These are phyloP conservation scores for Narthecium ossifragum DNA, from an alignment of 106 monocot genomes.

Conservation along the genomic window DNA sequence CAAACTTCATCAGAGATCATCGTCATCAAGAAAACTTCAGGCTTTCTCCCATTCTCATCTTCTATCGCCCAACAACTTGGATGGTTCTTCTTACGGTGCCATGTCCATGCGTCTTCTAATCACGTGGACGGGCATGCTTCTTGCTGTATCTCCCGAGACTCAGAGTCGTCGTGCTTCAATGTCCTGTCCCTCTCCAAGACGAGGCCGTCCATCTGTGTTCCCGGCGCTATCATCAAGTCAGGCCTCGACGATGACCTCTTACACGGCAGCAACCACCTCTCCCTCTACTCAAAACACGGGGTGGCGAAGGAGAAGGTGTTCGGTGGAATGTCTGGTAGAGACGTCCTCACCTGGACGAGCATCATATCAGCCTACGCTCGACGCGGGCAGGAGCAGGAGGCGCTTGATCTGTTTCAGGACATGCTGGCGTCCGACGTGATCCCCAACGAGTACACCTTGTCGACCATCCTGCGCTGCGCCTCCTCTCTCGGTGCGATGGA, in stretches of 20 bases:
- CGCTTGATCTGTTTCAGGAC: slow-evolving; percentile 26
- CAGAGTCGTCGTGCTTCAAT: too few relatives aligned
- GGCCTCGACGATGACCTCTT: slow-evolving; percentile 24
- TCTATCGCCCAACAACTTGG: too few relatives aligned
- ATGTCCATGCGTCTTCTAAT: too few relatives aligned
- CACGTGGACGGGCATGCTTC: too few relatives aligned
- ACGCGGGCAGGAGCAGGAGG: slow-evolving; percentile 16
- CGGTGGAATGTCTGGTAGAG: slow-evolving; percentile 45
- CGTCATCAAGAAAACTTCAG: too few relatives aligned
- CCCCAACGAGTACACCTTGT: slow-evolving; percentile 68
- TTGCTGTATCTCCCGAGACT: too few relatives aligned
- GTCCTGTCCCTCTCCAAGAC: too few relatives aligned
- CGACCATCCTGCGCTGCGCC: slow-evolving; percentile 41
- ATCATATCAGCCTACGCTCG: slow-evolving; percentile 42
- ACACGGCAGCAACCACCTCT: slow-evolving; percentile 50
- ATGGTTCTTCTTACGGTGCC: too few relatives aligned
- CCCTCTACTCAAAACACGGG: slow-evolving; percentile 30
- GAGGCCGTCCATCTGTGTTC: slow-evolving; percentile 13
- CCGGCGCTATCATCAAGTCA: slow-evolving; percentile 55
- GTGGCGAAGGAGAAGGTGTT: slow-evolving; percentile 45
- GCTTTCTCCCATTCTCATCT: too few relatives aligned
- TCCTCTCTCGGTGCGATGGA: slow-evolving; percentile 10
- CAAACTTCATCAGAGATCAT: too few relatives aligned
- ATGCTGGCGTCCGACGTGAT: slow-evolving; percentile 21
- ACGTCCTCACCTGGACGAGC: slow-evolving; percentile 67